Conservation (phyloP, 2,329 filamentous ascomycete genomes). For the Botrytis tulipae region DNA sequence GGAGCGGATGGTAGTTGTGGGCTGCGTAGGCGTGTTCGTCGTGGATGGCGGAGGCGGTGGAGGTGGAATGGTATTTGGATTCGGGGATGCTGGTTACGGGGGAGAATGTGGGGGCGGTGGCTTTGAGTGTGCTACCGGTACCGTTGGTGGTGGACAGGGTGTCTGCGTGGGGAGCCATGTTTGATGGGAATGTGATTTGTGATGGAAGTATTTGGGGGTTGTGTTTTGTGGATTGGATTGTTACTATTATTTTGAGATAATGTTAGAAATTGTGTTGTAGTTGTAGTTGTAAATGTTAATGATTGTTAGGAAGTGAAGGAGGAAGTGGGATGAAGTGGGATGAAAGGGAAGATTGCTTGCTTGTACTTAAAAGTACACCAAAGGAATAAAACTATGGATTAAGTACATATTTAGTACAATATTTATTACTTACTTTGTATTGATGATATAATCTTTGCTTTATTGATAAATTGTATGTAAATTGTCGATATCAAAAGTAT, state of each 20-base stretch:
- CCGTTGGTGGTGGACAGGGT: constrained; percentile 26
- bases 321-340: neutral
- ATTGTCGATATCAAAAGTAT: neutral
- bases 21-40: constrained; percentile 83
- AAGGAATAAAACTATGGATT: neutral
- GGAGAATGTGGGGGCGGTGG: constrained; percentile 38
- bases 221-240: neutral
- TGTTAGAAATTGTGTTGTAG: neutral
- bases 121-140: constrained; percentile 41
- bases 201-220: neutral
- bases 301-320: neutral
- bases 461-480: neutral
- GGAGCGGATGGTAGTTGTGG: constrained; percentile 98
- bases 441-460: neutral
- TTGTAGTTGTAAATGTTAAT: neutral
- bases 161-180: constrained; percentile 61
- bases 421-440: neutral
- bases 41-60: constrained; percentile 75
- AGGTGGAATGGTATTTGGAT: constrained; percentile 66
- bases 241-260: neutral
- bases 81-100: constrained; percentile 32
- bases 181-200: neutral
- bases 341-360: neutral
- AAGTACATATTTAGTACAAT: neutral
- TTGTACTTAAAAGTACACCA: neutral